Conservation (phyloP, 2,329 filamentous ascomycete genomes). For the Xylariaceae sp. region DNA sequence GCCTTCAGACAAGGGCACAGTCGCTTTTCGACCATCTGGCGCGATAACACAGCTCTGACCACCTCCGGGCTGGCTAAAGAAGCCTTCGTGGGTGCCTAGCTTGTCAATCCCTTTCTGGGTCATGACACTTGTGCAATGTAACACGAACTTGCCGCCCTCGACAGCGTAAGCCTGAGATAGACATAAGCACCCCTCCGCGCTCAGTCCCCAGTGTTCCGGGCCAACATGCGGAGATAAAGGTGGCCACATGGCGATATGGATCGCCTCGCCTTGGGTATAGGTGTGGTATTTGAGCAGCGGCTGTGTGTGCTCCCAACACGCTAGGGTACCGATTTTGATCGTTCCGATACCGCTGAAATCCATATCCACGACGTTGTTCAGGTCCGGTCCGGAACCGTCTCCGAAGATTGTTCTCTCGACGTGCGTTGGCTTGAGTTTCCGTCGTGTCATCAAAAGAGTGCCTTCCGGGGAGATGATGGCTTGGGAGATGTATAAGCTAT, state of each 20-base stretch:
- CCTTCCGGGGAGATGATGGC: slow-evolving; percentile 42
- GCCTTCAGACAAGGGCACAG: slow-evolving; percentile 31
- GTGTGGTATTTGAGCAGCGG: slow-evolving; percentile 49
- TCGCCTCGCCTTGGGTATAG: slow-evolving; percentile 41
- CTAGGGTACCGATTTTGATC: slow-evolving; percentile 41
- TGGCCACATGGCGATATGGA: slow-evolving; percentile 51
- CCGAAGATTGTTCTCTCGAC: slow-evolving; percentile 52
- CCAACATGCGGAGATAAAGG: slow-evolving; percentile 21
- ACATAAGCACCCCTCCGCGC: slow-evolving; percentile 36
- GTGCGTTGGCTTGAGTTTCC: slow-evolving; percentile 53
- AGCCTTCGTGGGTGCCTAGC: slow-evolving; percentile 34
- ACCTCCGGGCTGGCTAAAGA: slow-evolving; percentile 39
- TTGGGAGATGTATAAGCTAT: slow-evolving; percentile 46
- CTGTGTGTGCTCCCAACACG: slow-evolving; percentile 52
- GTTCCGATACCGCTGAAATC: slow-evolving; percentile 33
- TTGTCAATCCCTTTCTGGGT: slow-evolving; percentile 40
- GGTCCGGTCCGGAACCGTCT: slow-evolving; percentile 39
- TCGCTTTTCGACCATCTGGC: slow-evolving; percentile 48
- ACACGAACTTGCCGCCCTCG: slow-evolving; percentile 53
- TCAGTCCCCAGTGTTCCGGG: slow-evolving; percentile 31
- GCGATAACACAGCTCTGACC: slow-evolving; percentile 47
- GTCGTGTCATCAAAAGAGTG: slow-evolving; percentile 38
- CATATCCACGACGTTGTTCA: slow-evolving; percentile 40
- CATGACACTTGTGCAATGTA: slow-evolving; percentile 50
- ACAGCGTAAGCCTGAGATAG: slow-evolving; percentile 55